Evolutionary conservation across 306 rosid genomes (phyloP), one percentile per base, ranked within the genome.

Genomic region (Citrullus amarus): DNA sequence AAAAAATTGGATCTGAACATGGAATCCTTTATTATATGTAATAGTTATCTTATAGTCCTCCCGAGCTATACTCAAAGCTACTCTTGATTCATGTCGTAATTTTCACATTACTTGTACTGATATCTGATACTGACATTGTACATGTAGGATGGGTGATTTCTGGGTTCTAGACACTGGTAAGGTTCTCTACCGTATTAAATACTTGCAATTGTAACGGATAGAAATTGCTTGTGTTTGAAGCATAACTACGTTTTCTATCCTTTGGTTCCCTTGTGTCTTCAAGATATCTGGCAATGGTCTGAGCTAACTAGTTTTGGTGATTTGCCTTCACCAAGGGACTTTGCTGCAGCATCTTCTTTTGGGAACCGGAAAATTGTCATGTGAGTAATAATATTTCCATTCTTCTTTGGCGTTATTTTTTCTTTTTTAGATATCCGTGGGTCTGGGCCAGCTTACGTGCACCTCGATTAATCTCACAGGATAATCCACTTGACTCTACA

Each of bases 241-340:
- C 51, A 38, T 56, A 5, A 54, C 53, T 2, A 30, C 6, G 54
- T 56, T 75, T 32, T 56, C 53, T 39, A 75, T 56, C 54, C 6
- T 75, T 75, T 12, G 48, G 53, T 61, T 73, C 44, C 17, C 59
- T 51, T 32, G 59, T 50, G 44, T 73, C 60, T 73, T 73, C 44
- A 80, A 94, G 98, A 94, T 82, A 92, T 92, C 86, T 95, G 98
- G 98, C 98, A 95, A 78, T 95, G 98, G 98, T 90, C 97, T 68
- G 98, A 95, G 87, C 86, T 95, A 83, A 91, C 97, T 17, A 87
- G 98, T 77, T 89, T 92, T 62, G 98, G 98, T 16, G 98, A 95
- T 82, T 84, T 95, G 84, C 98, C 98, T 75, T 95, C 97, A 0
- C 91, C 96, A 9, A 85, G 97, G 69, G 98, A 95, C 87, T 95